Evolutionary conservation across 1,284 basidiomycete genomes (phyloP), one percentile per base, ranked within the genome.

Genomic region (Wallemia mellicola): DNA sequence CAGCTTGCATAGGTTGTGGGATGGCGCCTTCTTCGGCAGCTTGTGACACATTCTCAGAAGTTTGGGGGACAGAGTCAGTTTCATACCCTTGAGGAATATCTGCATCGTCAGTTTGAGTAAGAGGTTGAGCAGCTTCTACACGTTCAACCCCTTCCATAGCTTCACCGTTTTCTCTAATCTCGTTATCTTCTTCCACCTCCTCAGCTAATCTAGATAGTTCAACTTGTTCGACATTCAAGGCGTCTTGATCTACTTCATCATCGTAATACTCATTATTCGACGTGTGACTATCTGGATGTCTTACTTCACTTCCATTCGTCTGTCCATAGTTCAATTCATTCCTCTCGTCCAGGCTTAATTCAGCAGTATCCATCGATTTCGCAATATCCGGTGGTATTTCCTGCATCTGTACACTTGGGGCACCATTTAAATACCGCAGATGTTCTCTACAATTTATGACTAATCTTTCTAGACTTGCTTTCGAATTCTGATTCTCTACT

Each of bases 391-490:
- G 92, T 3, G 94, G 92, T 57, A 98, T 84, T 70, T 95, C 87
- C 67, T 89, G 83, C 86, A 96, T 86, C 65, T 82, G 82, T 9
- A 98, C 87, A 67, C 86, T 91, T 1, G 92, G 92, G 54, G 94
- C 92, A 26, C 89, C 89, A 65, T 92, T 85, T 24, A 98, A 73
- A 69, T 92, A 96, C 22, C 94, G 75, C 58, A 96, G 73, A 69
- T 94, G 89, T 67, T 85, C 88, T n/a, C 85, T 77, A 56, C 92
- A 83, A 62, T 76, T 80, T 58, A 85, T 76, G 22, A 84, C 81
- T 64, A 96, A 91, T 61, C 82, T 79, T 67, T 94, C 87, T 27
- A 98, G 72, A 2, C 79, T 81, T 7, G 79, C 78, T 0, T 81
- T 74, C 0, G 86, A 80, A 67, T 98, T 98, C 67, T 84, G 80